Evolutionary conservation across 768 basidiomycete species (phyloP).

Genomic region (Tubosaeta sp.): DNA sequence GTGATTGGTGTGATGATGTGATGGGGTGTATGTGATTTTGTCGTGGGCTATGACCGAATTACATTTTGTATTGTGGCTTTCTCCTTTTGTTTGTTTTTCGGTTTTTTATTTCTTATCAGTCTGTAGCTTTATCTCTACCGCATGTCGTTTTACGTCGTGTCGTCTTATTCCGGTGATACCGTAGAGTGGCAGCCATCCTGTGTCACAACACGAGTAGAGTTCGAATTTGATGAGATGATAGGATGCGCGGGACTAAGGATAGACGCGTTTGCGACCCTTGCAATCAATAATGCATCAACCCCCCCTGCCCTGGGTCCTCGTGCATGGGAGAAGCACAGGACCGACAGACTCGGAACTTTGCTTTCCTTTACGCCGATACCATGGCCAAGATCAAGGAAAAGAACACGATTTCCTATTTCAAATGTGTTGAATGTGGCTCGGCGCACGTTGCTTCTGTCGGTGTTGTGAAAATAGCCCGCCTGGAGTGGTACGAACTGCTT

Average conservation of each 20-base stretch:
- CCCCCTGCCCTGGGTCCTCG: neutral
- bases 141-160: slow-evolving; percentile 15
- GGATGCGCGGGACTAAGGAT: neutral
- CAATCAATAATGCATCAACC: neutral
- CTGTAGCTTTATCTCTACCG: slow-evolving; percentile 14
- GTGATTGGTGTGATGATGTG: slow-evolving; percentile 8
- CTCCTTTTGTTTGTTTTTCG: slow-evolving; percentile 2
- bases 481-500: neutral
- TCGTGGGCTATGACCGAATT: slow-evolving; percentile 6
- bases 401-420: neutral
- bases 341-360: neutral
- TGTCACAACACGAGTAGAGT: neutral
- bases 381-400: neutral
- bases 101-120: neutral
- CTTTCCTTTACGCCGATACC: neutral
- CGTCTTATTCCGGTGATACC: neutral
- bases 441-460: neutral
- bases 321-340: neutral
- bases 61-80: slow-evolving; percentile 1
- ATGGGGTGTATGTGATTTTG: slow-evolving; percentile 8
- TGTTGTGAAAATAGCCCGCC: neutral
- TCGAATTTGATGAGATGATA: neutral
- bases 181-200: neutral
- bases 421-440: neutral
- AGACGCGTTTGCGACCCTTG: neutral